Conservation (phyloP, 495 filamentous ascomycete species). For the Neurospora tetraspora region DNA sequence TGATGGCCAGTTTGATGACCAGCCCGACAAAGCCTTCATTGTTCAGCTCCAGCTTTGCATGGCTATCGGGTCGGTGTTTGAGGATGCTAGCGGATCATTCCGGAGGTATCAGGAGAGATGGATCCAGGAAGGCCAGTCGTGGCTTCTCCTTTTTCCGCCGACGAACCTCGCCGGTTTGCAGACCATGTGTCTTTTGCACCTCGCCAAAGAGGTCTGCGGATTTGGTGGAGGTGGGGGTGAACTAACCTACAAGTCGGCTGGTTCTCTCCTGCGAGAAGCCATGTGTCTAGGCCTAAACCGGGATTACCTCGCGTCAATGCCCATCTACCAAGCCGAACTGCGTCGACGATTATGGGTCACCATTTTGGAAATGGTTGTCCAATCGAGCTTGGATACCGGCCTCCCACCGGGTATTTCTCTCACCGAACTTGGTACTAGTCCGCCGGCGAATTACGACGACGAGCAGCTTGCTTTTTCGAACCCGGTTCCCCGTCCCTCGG, state of each 20-base stretch:
- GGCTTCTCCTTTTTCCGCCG: slow-evolving; percentile 39
- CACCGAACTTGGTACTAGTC: slow-evolving; percentile 48
- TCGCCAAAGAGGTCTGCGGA: slow-evolving; percentile 45
- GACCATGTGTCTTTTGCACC: slow-evolving; percentile 48
- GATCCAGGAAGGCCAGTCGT: slow-evolving; percentile 54
- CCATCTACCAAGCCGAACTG: slow-evolving; percentile 49
- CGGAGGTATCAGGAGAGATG: slow-evolving; percentile 47
- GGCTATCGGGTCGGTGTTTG: slow-evolving; percentile 48
- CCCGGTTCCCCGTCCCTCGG: slow-evolving; percentile 8
- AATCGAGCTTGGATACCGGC: slow-evolving; percentile 49
- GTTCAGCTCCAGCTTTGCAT: slow-evolving; percentile 55
- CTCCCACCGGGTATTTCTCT: slow-evolving; percentile 45
- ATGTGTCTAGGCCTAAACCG: slow-evolving; percentile 53
- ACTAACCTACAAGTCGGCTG: slow-evolving; percentile 49
- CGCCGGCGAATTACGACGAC: slow-evolving; percentile 44
- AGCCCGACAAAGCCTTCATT: slow-evolving; percentile 29
- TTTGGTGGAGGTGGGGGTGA: slow-evolving; percentile 37
- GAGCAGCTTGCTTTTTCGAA: slow-evolving; percentile 23
- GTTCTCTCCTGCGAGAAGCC: slow-evolving; percentile 46
- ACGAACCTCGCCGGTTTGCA: slow-evolving; percentile 45
- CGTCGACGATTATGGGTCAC: slow-evolving; percentile 61
- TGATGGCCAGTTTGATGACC: not conserved
- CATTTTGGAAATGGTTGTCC: slow-evolving; percentile 51
- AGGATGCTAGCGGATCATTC: slow-evolving; percentile 38
- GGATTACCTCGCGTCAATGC: slow-evolving; percentile 39